These are phyloP conservation scores for Rhodotorula glutinis DNA, from an alignment of 1,284 basidiomycete species.

Conservation along the genomic window DNA sequence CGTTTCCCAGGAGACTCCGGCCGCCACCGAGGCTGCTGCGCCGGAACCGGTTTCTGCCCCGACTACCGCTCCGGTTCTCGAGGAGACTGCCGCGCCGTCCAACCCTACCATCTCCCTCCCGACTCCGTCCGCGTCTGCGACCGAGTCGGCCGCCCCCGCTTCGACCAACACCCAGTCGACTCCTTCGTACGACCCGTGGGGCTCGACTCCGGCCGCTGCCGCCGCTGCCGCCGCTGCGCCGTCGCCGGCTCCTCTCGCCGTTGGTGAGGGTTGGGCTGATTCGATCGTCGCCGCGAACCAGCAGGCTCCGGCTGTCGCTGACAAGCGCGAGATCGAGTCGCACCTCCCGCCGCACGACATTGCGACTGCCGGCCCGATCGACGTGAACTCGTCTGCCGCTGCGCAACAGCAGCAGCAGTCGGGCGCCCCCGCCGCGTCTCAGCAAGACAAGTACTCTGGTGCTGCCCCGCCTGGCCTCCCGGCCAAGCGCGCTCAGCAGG, in stretches of 20 bases:
- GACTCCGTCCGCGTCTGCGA: conserved; percentile 6
- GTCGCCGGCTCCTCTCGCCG: conserved; percentile 36
- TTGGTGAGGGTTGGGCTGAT: conserved; percentile 44
- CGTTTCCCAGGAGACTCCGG: background rate
- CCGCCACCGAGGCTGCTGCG: conserved; percentile 6
- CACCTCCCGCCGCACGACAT: conserved; percentile 40
- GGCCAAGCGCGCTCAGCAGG: conserved; percentile 38
- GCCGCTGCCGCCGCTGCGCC: conserved; percentile 17
- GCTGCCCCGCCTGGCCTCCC: conserved; percentile 32
- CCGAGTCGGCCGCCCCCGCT: conserved; percentile 30
- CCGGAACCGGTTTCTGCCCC: conserved; percentile 15
- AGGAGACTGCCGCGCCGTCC: conserved; percentile 8
- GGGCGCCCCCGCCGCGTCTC: conserved; percentile 1
- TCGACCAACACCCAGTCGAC: conserved; percentile 8
- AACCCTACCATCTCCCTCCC: conserved; percentile 30
- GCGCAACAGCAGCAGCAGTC: conserved; percentile 6
- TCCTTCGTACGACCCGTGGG: conserved; percentile 44
- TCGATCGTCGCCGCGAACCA: conserved; percentile 33
- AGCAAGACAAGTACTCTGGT: conserved; percentile 32
- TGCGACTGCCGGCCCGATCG: conserved; percentile 42
- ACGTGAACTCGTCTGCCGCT: conserved; percentile 26
- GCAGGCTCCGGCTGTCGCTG: conserved; percentile 15
- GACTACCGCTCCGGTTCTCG: conserved; percentile 5
- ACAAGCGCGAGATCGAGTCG: conserved; percentile 33
- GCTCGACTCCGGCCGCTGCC: conserved; percentile 46